Evolutionary conservation across 164 flowering plant species (phyloP), one percentile per base, ranked within the genome.

Genomic region (Vitis rupestris): DNA sequence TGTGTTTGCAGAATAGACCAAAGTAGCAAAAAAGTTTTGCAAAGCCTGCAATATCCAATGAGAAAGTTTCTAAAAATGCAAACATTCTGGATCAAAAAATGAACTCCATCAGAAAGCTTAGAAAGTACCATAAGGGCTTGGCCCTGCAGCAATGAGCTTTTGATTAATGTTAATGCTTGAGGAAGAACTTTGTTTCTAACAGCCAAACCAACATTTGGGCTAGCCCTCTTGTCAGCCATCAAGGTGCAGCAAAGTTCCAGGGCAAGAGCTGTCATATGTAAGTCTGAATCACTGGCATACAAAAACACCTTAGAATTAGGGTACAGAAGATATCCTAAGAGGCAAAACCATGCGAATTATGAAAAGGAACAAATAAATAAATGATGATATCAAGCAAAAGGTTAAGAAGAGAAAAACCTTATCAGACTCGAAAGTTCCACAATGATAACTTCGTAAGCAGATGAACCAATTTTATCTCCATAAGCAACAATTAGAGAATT

Each of bases 241-340:
- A 96, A 75, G 16, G 99, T 93, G 82, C 92, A 92, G 81, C 99
- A 96, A n/a, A 93, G 89, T 72, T 93, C 98, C 81, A 96, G 79
- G 19, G 98, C 94, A 64, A 93, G 91, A 57, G 99, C 98, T 2
- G 98, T 85, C 98, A 96, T 96, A 77, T 93, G 98, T 84, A 96
- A 82, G 75, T 96, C 99, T 65, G 93, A 86, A 77, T 93, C 99
- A 85, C 99, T 96, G 90, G 61, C 13, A 74, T 7, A 66, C 59
- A 56, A 30, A 37, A 16, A 55, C 61, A 31, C 51, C 8, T 65
- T 48, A 29, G 37, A 53, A 56, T 50, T 44, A 70, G 52, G 16
- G 11, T 9, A 23, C 16, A 58, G 27, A 66, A 65, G 57, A 17
- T n/a, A 70, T 52, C 69, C 29, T 62, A 4, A 71, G 4, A 14